Conservation (phyloP, 2,329 filamentous ascomycete species). For the Amauroascus niger region DNA sequence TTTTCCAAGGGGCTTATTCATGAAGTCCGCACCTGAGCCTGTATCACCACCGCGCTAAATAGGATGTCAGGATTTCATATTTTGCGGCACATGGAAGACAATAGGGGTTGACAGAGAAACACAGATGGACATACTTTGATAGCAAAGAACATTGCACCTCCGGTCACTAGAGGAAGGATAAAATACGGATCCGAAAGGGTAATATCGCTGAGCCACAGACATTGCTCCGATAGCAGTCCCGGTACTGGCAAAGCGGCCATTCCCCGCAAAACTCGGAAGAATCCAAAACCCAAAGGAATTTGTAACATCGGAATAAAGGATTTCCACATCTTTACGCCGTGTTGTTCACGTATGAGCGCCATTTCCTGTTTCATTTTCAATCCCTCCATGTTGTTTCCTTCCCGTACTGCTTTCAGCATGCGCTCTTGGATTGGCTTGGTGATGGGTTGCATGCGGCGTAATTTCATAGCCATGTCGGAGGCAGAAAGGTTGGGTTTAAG, state of each 20-base stretch:
- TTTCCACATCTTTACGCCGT: constrained; percentile 46
- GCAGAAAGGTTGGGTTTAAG: constrained; percentile 56
- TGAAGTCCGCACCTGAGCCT: constrained; percentile 20
- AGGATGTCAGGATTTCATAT: neutral
- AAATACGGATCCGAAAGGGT: constrained; percentile 67
- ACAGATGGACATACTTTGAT: constrained; percentile 44
- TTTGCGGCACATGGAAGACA: neutral
- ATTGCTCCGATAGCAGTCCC: constrained; percentile 58
- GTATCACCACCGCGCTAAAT: constrained; percentile 28
- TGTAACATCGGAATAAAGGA: constrained; percentile 51
- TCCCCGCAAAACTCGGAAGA: constrained; percentile 64
- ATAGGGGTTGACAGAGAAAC: neutral
- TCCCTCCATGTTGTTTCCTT: constrained; percentile 41
- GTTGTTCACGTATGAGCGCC: constrained; percentile 41
- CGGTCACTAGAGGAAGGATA: constrained; percentile 57
- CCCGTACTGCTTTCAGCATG: constrained; percentile 39
- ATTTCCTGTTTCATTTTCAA: constrained; percentile 44
- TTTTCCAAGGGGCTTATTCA: constrained; percentile 16
- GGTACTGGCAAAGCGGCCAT: constrained; percentile 76
- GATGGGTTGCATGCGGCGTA: constrained; percentile 52
- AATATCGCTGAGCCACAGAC: constrained; percentile 71
- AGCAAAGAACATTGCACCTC: constrained; percentile 47
- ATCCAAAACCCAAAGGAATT: constrained; percentile 65
- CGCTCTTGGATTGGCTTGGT: constrained; percentile 48
- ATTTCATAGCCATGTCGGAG: constrained; percentile 52